Evolutionary conservation across 352 stramenopile species (phyloP), one percentile per base, ranked within the genome.

Genomic region (Albugo candida): DNA sequence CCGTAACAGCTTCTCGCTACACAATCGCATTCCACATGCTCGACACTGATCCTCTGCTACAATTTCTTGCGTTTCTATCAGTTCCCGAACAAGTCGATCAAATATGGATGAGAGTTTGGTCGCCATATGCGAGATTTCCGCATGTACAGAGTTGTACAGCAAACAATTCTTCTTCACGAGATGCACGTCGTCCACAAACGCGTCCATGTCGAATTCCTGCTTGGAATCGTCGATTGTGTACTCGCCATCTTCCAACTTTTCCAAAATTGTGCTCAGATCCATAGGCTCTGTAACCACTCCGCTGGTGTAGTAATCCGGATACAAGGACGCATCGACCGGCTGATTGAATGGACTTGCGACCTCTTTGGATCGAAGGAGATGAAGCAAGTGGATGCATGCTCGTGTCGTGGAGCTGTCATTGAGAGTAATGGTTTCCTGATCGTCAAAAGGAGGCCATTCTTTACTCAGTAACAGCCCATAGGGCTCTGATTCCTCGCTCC

Each of bases 131-230:
- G 73, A 85, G 37, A 91, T 91, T 50, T 84, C 73, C 0, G 78
- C 72, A 55, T 81, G 80, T 42, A 81, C 44, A 19, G 73, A 86
- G 42, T 91, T 91, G 63, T 83, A 91, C 19, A 71, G 61, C 52
- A 76, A 85, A 42, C 78, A 91, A 35, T 91, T 91, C 61, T 76
- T 88, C 75, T 73, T 88, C 13, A 91, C 72, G 14, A 87, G 49
- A 20, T 73, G 49, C 14, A 91, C 74, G 46, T 91, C 78, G 12
- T 88, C 78, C 5, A 88, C 60, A 45, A 91, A 86, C 1, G 66
- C 65, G 14, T 85, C 75, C 5, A 87, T 64, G 31, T 86, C 78
- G 24, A 31, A 31, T 31, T 31, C 24, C 24, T 31, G 24, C 24
- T 31, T 31, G 24, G 24, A 31, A 36, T 78, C 64, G 43, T 89